phyloP scores from a whole-genome alignment of 257 asterid species.

The Phtheirospermum japonicum region DNA sequence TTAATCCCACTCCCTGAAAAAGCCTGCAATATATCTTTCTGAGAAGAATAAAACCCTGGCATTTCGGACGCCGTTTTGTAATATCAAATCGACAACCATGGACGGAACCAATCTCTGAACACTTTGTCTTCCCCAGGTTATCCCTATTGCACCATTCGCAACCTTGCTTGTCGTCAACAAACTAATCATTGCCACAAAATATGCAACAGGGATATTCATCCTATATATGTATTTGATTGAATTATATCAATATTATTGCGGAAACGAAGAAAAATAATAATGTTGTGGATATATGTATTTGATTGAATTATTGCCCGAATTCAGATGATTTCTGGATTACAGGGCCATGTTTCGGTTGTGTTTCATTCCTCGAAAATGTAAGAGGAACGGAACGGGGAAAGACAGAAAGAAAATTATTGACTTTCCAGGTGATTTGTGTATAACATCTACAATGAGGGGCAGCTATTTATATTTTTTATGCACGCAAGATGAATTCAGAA shows the following conservation, averaged over 20 bases:
- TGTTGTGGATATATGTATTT: too few species aligned
- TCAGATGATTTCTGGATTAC: too few species aligned
- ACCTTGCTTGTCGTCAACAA: background rate
- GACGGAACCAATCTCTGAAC: constrained; percentile 35
- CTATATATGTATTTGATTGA: background rate
- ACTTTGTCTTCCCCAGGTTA: constrained; percentile 32
- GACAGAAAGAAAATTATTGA: too few species aligned
- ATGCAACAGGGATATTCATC: constrained; percentile 2
- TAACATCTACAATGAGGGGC: too few species aligned
- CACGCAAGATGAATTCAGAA: too few species aligned
- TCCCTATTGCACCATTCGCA: constrained; percentile 24
- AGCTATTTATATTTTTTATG: too few species aligned
- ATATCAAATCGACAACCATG: constrained; percentile 38
- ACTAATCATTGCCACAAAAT: background rate
- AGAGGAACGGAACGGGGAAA: too few species aligned
- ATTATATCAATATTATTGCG: background rate
- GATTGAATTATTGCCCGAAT: too few species aligned
- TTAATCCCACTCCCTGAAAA: constrained; percentile 29
- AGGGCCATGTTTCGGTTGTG: too few species aligned
- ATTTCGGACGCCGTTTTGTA: constrained; percentile 26
- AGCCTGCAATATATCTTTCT: constrained; percentile 22
- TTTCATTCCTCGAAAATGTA: too few species aligned
- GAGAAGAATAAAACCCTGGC: constrained; percentile 24
- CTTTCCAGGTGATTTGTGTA: too few species aligned
- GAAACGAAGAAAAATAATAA: too few species aligned